A percentile compares a stretch with the other conserved stretches of the same genome.
These are phyloP conservation scores for Aspergillus terreus DNA, from an alignment of 2,329 filamentous ascomycete species.

Conservation along the genomic window DNA sequence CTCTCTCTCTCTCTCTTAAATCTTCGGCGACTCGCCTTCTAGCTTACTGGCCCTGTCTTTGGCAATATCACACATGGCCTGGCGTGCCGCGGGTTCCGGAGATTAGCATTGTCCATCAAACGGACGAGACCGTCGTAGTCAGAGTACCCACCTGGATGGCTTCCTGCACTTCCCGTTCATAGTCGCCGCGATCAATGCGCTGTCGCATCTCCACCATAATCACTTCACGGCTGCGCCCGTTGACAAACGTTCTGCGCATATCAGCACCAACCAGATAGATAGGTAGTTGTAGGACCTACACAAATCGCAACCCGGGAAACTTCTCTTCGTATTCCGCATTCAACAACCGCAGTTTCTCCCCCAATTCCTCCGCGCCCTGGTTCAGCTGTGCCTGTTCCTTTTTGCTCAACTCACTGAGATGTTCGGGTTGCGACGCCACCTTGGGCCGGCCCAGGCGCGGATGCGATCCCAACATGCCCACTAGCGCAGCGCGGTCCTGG, in stretches of 20 bases:
- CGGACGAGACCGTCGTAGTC: not conserved
- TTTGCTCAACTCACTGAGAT: slow-evolving; percentile 66
- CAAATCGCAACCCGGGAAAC: slow-evolving; percentile 78
- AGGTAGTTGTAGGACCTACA: slow-evolving; percentile 33
- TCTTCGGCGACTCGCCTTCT: slow-evolving; percentile 13
- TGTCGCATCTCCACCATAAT: slow-evolving; percentile 79
- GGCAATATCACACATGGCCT: slow-evolving; percentile 93
- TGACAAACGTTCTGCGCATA: slow-evolving; percentile 69
- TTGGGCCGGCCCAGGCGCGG: slow-evolving; percentile 69
- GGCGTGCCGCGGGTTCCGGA: not conserved
- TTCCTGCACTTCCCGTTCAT: slow-evolving; percentile 64
- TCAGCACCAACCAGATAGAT: not conserved
- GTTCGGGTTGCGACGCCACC: slow-evolving; percentile 50
- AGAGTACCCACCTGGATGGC: slow-evolving; percentile 63
- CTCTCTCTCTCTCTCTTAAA: not conserved
- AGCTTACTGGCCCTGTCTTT: slow-evolving; percentile 71
- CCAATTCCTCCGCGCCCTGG: slow-evolving; percentile 41
- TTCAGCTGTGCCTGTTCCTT: slow-evolving; percentile 77
- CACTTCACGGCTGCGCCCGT: slow-evolving; percentile 67
- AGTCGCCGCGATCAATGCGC: slow-evolving; percentile 67
- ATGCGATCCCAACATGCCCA: slow-evolving; percentile 74
- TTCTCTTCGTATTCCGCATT: slow-evolving; percentile 74
- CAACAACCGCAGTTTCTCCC: slow-evolving; percentile 53
- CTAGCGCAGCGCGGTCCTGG: slow-evolving; percentile 56
- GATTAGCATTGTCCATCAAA: slow-evolving; percentile 7